A percentile compares a stretch with the other conserved stretches of the same genome.
These are phyloP conservation scores for Celoporthe dispersa DNA, from an alignment of 2,329 filamentous ascomycete species.

Conservation along the genomic window DNA sequence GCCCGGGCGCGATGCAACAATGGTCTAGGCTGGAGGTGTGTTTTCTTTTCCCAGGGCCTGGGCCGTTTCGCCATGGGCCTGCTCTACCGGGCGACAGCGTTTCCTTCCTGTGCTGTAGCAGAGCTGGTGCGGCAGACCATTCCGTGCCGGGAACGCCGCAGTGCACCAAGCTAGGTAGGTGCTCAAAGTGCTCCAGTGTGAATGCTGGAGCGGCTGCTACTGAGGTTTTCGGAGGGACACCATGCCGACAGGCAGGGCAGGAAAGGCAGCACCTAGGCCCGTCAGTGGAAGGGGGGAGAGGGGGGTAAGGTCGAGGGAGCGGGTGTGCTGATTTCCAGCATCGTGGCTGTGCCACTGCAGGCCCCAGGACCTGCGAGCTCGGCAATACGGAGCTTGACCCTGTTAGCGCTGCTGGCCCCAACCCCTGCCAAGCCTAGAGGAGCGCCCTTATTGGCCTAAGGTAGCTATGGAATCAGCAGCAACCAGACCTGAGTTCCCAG, in stretches of 20 bases:
- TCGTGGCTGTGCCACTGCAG: conserved; percentile 3
- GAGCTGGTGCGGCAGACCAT: not conserved
- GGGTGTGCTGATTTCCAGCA: not conserved
- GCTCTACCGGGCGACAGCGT: not conserved
- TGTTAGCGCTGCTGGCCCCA: conserved; percentile 8
- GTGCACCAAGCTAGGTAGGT: not conserved
- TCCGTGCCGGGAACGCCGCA: not conserved
- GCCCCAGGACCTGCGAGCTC: conserved; percentile 7
- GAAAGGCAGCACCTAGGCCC: not conserved
- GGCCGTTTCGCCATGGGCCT: not conserved
- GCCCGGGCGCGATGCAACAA: not conserved
- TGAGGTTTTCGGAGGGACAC: not conserved
- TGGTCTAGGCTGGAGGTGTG: not conserved
- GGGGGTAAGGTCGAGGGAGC: not conserved
- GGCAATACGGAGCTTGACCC: conserved; percentile 6
- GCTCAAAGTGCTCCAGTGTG: not conserved
- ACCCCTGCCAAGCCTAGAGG: not conserved
- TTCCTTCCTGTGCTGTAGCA: not conserved
- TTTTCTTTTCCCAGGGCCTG: not conserved
- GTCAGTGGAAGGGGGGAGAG: not conserved
- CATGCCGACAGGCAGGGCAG: not conserved
- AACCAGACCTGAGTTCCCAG: not conserved
- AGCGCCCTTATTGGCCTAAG: conserved; percentile 9
- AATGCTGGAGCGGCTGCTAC: not conserved
- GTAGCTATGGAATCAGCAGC: conserved; percentile 5